These are phyloP conservation scores for Rhodofomes roseus DNA, from an alignment of 1,284 basidiomycete genomes.

Conservation along the genomic window DNA sequence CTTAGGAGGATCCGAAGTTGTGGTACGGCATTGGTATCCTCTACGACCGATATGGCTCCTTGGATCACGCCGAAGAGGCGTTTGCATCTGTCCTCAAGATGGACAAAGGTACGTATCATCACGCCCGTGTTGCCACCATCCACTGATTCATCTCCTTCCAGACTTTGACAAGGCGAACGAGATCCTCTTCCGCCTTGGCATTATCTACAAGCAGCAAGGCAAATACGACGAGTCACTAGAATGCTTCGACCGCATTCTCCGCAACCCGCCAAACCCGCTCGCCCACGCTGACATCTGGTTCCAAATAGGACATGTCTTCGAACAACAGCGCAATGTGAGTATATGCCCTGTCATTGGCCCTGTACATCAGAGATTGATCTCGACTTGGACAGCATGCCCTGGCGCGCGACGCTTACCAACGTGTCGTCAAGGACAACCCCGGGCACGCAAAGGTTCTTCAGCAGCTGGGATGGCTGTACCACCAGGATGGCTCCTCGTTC, in stretches of 20 bases:
- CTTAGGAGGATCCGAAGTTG: slow-evolving; percentile 89
- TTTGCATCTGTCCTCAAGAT: slow-evolving; percentile 95
- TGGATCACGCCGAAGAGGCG: slow-evolving; percentile 98
- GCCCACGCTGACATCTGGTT: slow-evolving; percentile 99
- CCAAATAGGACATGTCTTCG: slow-evolving; percentile 98
- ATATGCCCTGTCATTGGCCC: neutral
- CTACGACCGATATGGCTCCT: slow-evolving; percentile 96
- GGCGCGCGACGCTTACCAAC: slow-evolving; percentile 95
- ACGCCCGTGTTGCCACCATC: neutral
- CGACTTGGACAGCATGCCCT: slow-evolving; percentile 62
- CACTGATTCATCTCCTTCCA: slow-evolving; percentile 19
- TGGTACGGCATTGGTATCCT: slow-evolving; percentile 99
- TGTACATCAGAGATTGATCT: neutral
- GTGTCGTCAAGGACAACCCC: slow-evolving; percentile 92
- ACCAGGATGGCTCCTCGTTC: slow-evolving; percentile 91
- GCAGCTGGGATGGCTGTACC: slow-evolving; percentile 97
- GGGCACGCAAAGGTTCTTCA: slow-evolving; percentile 96
- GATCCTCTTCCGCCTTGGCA: slow-evolving; percentile 96
- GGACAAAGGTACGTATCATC: slow-evolving; percentile 78
- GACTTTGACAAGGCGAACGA: slow-evolving; percentile 99
- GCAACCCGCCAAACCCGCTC: slow-evolving; percentile 91
- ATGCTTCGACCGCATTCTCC: slow-evolving; percentile 95
- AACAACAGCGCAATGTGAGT: slow-evolving; percentile 92
- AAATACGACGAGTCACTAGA: slow-evolving; percentile 85
- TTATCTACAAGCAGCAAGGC: slow-evolving; percentile 98